A percentile compares a stretch with the other conserved stretches of the same genome.
Conservation (phyloP, 2,329 filamentous ascomycete species). For the Fusarium duplospermum region DNA sequence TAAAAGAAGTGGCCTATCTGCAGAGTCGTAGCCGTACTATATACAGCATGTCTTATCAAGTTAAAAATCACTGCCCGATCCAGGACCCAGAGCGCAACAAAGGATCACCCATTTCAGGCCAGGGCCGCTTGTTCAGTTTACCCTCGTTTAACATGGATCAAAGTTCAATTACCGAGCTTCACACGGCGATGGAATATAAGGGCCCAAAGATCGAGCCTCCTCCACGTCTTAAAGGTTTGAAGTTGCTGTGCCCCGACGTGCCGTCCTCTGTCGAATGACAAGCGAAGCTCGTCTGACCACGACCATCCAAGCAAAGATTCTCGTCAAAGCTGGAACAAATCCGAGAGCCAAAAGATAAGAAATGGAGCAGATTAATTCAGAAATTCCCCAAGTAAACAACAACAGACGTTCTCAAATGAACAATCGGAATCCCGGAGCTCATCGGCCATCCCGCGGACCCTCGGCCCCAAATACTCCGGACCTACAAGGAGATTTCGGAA, state of each 20-base stretch:
- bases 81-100: neutral
- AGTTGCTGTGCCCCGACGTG: neutral
- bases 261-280: neutral
- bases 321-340: neutral
- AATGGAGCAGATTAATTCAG: neutral
- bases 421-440: neutral
- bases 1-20: neutral
- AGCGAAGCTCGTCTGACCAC: neutral
- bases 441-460: neutral
- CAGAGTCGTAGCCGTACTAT: neutral
- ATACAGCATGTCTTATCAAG: neutral
- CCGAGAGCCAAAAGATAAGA: neutral
- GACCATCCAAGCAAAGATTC: neutral
- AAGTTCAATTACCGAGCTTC: neutral
- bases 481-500: slow-evolving; percentile 2
- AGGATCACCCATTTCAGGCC: neutral
- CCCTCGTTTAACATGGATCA: neutral
- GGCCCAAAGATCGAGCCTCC: neutral
- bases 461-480: neutral
- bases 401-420: neutral
- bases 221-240: neutral
- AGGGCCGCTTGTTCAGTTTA: neutral
- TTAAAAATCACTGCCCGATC: neutral
- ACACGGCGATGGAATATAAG: neutral
- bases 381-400: neutral